Evolutionary conservation across 225 moss, liverwort and hornwort species (phyloP).

Genomic region (Rhytidiadelphus loreus): DNA sequence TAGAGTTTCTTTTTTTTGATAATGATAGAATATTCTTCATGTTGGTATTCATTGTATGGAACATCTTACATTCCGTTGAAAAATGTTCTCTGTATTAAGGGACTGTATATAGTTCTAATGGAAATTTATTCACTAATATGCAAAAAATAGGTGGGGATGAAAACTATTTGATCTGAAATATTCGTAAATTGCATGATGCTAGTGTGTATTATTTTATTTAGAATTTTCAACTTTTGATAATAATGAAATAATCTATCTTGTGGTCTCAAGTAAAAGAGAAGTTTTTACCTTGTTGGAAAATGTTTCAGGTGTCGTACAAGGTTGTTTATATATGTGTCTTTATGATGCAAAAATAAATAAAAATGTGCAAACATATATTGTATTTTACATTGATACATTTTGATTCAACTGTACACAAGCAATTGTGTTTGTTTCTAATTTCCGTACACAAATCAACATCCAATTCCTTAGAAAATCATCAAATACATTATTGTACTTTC

Average conservation of each 20-base stretch:
- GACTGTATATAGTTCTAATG: accelerated
- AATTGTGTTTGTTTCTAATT: neutral
- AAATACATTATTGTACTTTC: neutral
- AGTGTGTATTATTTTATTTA: neutral
- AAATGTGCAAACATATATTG: neutral
- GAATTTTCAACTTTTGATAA: neutral
- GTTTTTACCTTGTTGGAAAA: neutral
- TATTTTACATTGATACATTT: neutral
- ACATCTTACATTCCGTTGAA: neutral
- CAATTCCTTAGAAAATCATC: neutral
- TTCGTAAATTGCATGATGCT: too few relatives aligned
- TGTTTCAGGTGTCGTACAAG: neutral
- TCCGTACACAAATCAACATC: neutral
- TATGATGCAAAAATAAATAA: neutral
- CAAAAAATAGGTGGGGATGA: neutral
- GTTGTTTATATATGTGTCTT: neutral
- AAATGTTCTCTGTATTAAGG: neutral
- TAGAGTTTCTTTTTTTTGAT: neutral
- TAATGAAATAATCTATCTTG: neutral
- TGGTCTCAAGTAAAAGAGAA: neutral
- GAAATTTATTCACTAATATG: neutral
- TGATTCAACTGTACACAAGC: neutral
- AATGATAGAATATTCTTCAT: neutral
- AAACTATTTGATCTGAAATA: neutral
- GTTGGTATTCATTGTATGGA: neutral